Percentiles rank a stretch among this genome's conserved stretches.
Evolutionary conservation across 768 basidiomycete genomes (phyloP).

Genomic region (Floccularia luteovirens): DNA sequence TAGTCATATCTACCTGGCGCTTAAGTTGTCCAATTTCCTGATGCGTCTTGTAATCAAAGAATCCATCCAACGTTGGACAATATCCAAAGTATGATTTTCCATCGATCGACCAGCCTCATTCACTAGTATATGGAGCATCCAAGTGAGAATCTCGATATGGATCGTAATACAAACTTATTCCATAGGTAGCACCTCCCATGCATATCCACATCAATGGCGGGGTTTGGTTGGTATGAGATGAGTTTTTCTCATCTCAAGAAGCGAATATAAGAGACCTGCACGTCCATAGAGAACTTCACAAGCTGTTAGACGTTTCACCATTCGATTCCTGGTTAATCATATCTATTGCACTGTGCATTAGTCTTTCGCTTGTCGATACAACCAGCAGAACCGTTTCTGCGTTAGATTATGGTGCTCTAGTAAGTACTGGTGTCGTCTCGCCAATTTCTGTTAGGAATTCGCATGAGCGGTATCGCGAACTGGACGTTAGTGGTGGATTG

Average conservation of each 20-base stretch:
- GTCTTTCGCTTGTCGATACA: conserved; percentile 13
- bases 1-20: conserved; percentile 17
- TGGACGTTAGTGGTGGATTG: too few relatives aligned
- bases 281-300: conserved; percentile 56
- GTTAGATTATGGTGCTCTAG: conserved; percentile 13
- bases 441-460: conserved; percentile 32
- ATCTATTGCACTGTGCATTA: conserved; percentile 12
- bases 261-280: conserved; percentile 46
- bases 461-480: conserved; percentile 9
- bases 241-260: conserved; percentile 33
- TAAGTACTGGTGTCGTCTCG: conserved; percentile 25
- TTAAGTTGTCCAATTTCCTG: conserved; percentile 48
- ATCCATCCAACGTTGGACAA: conserved; percentile 38
- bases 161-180: conserved; percentile 33
- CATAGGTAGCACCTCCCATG: conserved; percentile 54
- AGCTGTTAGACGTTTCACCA: conserved; percentile 12
- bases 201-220: conserved; percentile 55
- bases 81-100: conserved; percentile 26
- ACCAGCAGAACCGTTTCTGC: conserved; percentile 13
- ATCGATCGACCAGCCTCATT: conserved; percentile 30
- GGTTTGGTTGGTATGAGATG: conserved; percentile 7
- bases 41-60: conserved; percentile 30
- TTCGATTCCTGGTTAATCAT: conserved; percentile 5
- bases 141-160: conserved; percentile 9
- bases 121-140: conserved; percentile 45